Base-by-base conservation (phyloP, 2,329 filamentous ascomycete species). In the Pleoardoris graminearum region DNA sequence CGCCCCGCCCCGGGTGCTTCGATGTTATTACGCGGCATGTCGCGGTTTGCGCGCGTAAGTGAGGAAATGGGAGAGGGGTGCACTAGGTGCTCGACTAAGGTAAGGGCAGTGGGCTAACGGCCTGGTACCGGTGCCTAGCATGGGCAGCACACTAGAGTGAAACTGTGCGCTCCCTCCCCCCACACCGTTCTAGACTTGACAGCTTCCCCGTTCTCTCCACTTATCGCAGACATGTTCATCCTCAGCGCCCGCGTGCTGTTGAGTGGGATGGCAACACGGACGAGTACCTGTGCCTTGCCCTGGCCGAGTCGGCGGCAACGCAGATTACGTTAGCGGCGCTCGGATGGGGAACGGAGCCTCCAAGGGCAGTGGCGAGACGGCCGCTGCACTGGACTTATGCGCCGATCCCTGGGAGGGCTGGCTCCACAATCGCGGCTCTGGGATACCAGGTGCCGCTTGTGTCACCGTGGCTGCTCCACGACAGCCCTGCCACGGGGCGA, bases 291-390 rank as follows among this genome's bases (percentile, higher is more conserved):
- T 10, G 4, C 27, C 25, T 21, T 17, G 39, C 19, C 25, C 14
- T 46, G 19, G 21, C 8, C 30, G 11, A 7, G 3, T 17, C n/a
- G 14, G 30, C 19, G 30, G 30, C 29, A 19, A 46, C 8, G 6
- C 7, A 10, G 21, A 22, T 46, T 35, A 36, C 30, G 43, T 46
- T 46, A 57, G 48, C 47, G 54, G 57, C 66, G 67, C 65, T 71
- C 64, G 62, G 62, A 68, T 68, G 67, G 67, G 63, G 67, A 66
- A 48, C 66, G 66, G 65, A 70, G 66, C 69, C 66, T 67, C 67
- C 46, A 63, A 36, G 59, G 63, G 54, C 53, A 33, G 49, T 51
- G 55, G 37, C 46, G 23, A 50, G 55, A 43, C 44, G 53, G 52
- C 59, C 59, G 56, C 60, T 57, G 65, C 58, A 60, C 27, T 52